Evolutionary conservation across 164 flowering plant species (phyloP), one percentile per base, ranked within the genome.

Genomic region (Hamamelis virginiana): DNA sequence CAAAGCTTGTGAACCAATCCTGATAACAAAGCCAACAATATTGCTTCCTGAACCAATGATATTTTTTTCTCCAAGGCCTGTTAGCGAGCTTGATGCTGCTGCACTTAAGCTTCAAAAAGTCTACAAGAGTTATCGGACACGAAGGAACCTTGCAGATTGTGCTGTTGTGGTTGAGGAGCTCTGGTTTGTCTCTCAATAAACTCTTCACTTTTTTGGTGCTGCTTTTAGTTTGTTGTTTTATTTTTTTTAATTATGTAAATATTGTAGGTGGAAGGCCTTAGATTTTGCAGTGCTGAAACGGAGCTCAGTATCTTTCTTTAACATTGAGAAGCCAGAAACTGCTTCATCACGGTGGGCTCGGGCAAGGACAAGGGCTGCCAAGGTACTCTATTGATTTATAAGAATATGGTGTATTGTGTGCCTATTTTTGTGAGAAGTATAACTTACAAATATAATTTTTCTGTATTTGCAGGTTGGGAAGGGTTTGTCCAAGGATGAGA

Each of bases 101-200:
- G 86, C 86, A 41, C 66, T 72, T 27, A 83, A 66, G 75, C 51
- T 83, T 50, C 86, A 83, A 44, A 83, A 83, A 33, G 80, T 83
- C 41, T 83, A 83, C 77, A 83, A 77, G 64, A 83, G 86, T 64
- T 83, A 83, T 33, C 67, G 84, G 48, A 83, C 84, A 0, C 68
- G 86, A 69, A 64, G 86, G 59, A 83, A 83, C 62, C 80, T 83
- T 43, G 86, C 86, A 43, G 86, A 83, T 67, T 80, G 86, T 70
- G 84, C 84, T 0, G 86, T 83, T 69, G 76, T 83, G 19, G 74
- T 80, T 68, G 84, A 83, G 74, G 86, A 83, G 67, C 80, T 83
- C 53, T 83, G 86, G 86, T 83, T 64, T 46, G 74, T 69, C 50
- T 25, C 48, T 64, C 5, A 14, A n/a, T 1, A 1, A 22, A 46